Evolutionary conservation across 2,329 filamentous ascomycete genomes (phyloP).

Genomic region (Talaromyces sp.): DNA sequence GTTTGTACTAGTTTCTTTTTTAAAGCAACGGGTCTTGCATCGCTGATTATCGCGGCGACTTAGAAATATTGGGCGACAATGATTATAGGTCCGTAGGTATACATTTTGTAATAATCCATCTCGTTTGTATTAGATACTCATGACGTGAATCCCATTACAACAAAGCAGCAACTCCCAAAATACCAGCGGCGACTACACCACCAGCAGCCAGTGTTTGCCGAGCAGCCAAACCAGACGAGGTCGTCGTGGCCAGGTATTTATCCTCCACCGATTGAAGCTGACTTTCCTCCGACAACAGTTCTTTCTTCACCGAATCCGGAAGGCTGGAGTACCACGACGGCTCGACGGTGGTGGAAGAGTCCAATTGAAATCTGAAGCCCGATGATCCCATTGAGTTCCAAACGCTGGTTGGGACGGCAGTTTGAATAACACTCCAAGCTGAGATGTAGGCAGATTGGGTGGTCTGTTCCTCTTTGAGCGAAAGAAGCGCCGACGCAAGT

Average conservation of each 20-base stretch:
- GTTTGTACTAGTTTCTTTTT: no score
- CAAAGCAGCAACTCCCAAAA: conserved; percentile 8
- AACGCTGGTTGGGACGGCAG: not conserved
- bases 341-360: conserved; percentile 3
- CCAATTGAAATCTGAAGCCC: not conserved
- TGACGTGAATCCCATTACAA: not conserved
- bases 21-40: no score
- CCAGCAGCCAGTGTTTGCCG: conserved; percentile 11
- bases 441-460: not conserved
- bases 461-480: not conserved
- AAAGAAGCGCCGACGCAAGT: conserved; percentile 6
- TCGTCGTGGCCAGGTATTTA: not conserved
- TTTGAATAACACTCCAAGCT: not conserved
- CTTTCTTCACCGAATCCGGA: conserved; percentile 8
- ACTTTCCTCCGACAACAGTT: conserved; percentile 6
- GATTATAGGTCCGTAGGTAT: conserved; percentile 22
- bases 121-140: not conserved
- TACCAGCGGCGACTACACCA: conserved; percentile 8
- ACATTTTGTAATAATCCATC: not conserved
- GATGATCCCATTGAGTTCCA: not conserved
- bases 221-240: not conserved
- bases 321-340: conserved; percentile 12
- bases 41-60: no score
- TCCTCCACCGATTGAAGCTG: not conserved
- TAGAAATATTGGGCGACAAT: conserved; percentile 20